Evolutionary conservation across 352 stramenopile species (phyloP), one percentile per base, ranked within the genome.

Genomic region (Phytophthora palmivora): DNA sequence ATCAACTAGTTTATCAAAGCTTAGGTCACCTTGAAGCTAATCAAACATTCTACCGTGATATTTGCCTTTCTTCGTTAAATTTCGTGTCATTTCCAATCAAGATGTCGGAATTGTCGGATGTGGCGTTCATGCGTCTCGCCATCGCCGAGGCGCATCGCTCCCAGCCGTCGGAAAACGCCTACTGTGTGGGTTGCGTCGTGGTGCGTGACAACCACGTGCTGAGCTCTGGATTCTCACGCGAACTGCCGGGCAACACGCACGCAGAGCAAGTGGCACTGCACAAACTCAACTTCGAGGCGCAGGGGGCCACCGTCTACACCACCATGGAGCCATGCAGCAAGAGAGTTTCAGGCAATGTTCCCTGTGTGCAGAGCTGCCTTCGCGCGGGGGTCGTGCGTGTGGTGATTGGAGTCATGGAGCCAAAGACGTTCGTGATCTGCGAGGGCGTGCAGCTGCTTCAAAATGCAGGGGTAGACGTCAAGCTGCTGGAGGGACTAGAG

Each of bases 281-380:
- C 21, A 96, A 96, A 70, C 83, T 96, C 39, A 69, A 69, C 46
- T 92, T 92, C 32, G 54, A 88, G 26, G 89, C 88, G 9, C 24
- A 54, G 1, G 78, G 71, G 16, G 67, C 81, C n/a, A 94, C 86
- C 2, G 72, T 97, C 22, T 97, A 95, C 73, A 95, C 87, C 19
- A 96, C 87, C 10, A 97, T 97, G 89, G 89, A 97, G 80, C 87
- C 89, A 3, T 97, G 89, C 67, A 95, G 84, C 72, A 75, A 63
- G 59, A 77, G 89, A n/a, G 70, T 95, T n/a, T 96, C 87, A 9
- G 88, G 86, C 1, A 96, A 95, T 44, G 76, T 78, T 33, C 78
- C 87, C 12, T 97, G 89, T 58, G 89, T 94, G 8, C 74, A 90
- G 52, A 91, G 74, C 45, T 95, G 88, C 28, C 78, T 95, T 44